phyloP scores from a whole-genome alignment of 192 early-diverging fungal genomes.

The Linnemannia elongata region DNA sequence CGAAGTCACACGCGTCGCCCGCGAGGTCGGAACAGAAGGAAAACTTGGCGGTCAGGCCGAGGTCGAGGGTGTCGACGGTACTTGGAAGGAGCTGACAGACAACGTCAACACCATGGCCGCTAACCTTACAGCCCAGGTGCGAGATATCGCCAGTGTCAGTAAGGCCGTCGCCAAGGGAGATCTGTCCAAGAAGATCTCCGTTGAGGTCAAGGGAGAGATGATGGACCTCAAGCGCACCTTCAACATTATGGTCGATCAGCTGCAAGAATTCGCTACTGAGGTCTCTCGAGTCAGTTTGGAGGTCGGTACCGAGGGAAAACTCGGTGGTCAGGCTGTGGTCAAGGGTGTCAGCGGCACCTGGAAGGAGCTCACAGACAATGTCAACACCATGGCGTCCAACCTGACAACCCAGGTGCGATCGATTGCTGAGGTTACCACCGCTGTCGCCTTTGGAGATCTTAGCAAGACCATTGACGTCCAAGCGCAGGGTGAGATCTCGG shows the following conservation, averaged over 20 bases:
- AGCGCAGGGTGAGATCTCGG: slow-evolving; percentile 72
- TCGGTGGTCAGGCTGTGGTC: slow-evolving; percentile 72
- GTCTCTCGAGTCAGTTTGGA: slow-evolving; percentile 72
- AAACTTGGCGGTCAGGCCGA: slow-evolving; percentile 61
- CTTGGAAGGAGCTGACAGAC: slow-evolving; percentile 77
- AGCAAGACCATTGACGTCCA: slow-evolving; percentile 67
- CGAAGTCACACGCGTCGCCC: slow-evolving; percentile 72
- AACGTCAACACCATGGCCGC: slow-evolving; percentile 81
- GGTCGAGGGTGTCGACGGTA: slow-evolving; percentile 69
- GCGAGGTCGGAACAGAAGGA: slow-evolving; percentile 74
- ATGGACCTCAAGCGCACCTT: slow-evolving; percentile 67
- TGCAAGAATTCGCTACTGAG: slow-evolving; percentile 69
- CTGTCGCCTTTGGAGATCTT: slow-evolving; percentile 72
- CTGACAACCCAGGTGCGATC: slow-evolving; percentile 68
- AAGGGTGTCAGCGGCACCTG: slow-evolving; percentile 69
- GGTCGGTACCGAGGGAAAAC: slow-evolving; percentile 71
- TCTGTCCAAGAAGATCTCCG: slow-evolving; percentile 67
- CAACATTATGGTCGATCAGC: slow-evolving; percentile 72
- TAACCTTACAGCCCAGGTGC: slow-evolving; percentile 73
- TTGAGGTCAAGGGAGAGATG: slow-evolving; percentile 69
- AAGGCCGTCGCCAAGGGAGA: slow-evolving; percentile 77
- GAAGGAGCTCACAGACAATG: slow-evolving; percentile 71
- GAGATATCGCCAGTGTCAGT: slow-evolving; percentile 73
- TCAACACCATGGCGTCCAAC: slow-evolving; percentile 50
- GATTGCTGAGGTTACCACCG: slow-evolving; percentile 70